A percentile compares a stretch with the other conserved stretches of the same genome.
Conservation (phyloP, 2,329 filamentous ascomycete genomes). For the Mycosphaerelloides madeirae region DNA sequence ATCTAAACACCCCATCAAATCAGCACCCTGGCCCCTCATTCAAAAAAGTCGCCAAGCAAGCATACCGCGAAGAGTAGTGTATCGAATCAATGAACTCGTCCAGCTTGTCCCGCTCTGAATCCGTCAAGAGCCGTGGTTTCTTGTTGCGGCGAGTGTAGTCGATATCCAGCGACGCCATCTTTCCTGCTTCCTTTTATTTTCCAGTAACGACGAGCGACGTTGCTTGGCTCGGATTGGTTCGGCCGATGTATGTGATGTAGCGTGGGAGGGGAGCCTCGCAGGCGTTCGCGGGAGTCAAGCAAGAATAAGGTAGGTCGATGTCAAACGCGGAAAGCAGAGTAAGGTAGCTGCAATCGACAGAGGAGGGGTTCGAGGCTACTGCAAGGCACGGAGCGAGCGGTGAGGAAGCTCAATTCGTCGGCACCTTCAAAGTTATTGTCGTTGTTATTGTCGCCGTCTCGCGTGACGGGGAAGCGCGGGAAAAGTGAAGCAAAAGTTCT, state of each 20-base stretch:
- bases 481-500: too few species aligned
- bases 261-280: conserved; percentile 1
- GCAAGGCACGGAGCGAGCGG: too few species aligned
- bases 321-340: too few species aligned
- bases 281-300: not conserved
- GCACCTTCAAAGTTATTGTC: too few species aligned
- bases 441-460: too few species aligned
- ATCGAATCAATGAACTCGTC: conserved; percentile 92
- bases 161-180: conserved; percentile 52
- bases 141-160: conserved; percentile 84
- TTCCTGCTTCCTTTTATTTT: too few species aligned
- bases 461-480: too few species aligned
- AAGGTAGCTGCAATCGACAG: too few species aligned
- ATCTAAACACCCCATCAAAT: conserved; percentile 52
- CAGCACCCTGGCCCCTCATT: not conserved
- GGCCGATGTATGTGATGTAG: not conserved
- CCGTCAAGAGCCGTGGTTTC: conserved; percentile 71
- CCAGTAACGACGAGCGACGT: too few species aligned
- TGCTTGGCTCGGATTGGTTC: too few species aligned
- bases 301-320: not conserved
- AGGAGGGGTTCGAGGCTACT: too few species aligned
- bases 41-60: conserved; percentile 1
- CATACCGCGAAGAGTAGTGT: conserved; percentile 87
- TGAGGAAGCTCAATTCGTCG: too few species aligned
- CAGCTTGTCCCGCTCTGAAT: conserved; percentile 74